Evolutionary conservation across 345 rosid genomes (phyloP).

Genomic region (Hypericum androsaemum): DNA sequence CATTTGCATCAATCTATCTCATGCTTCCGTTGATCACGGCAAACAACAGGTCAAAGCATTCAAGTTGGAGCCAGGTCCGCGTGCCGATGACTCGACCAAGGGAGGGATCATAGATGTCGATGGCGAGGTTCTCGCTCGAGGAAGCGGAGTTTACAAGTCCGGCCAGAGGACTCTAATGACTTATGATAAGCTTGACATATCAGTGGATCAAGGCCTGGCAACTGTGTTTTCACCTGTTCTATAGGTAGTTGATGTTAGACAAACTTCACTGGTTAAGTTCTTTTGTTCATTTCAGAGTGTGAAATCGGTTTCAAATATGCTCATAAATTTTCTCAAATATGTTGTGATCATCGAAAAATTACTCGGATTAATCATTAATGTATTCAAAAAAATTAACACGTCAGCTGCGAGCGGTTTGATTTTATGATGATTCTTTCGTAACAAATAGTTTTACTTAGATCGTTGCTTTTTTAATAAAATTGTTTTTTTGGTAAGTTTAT

Average conservation of each 20-base stretch:
- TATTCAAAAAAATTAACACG: no score
- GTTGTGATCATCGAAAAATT: no score
- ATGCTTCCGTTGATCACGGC: neutral
- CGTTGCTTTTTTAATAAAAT: no score
- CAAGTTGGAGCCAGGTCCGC: slow-evolving; percentile 67
- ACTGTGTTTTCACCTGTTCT: slow-evolving; percentile 56
- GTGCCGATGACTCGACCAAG: slow-evolving; percentile 36
- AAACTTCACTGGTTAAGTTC: no score
- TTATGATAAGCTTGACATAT: slow-evolving; percentile 50
- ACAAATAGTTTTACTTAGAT: no score
- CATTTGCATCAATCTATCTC: no score
- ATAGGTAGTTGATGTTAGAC: neutral
- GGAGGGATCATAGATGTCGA: slow-evolving; percentile 90
- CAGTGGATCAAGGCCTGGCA: slow-evolving; percentile 82
- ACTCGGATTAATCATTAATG: no score
- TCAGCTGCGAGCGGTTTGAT: no score
- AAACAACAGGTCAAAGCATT: slow-evolving; percentile 71
- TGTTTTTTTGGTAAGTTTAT: no score
- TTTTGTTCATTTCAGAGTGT: neutral
- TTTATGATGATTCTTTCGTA: no score
- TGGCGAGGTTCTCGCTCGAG: slow-evolving; percentile 87
- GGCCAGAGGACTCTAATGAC: slow-evolving; percentile 48
- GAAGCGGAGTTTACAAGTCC: slow-evolving; percentile 45
- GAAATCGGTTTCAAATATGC: neutral
- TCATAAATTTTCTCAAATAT: no score